phyloP scores from a whole-genome alignment of 2,329 filamentous ascomycete genomes.

The Bipolaris bicolor region DNA sequence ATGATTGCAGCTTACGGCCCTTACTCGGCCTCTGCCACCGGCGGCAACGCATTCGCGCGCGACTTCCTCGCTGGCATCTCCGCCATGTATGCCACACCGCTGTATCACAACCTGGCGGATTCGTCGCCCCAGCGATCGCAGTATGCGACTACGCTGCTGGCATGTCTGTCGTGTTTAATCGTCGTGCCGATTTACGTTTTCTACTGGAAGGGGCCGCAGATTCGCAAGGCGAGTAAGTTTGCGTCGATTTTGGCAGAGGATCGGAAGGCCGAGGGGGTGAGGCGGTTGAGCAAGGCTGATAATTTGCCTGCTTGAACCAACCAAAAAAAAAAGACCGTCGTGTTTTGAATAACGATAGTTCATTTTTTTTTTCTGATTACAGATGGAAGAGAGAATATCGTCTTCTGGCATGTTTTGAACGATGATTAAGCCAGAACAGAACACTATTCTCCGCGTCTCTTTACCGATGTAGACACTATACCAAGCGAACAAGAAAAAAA shows the following conservation, averaged over 20 bases:
- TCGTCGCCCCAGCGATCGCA: conserved; percentile 50
- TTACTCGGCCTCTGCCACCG: conserved; percentile 75
- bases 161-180: conserved; percentile 55
- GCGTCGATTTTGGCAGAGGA: conserved; percentile 47
- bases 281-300: conserved; percentile 29
- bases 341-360: not conserved
- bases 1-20: conserved; percentile 76
- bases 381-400: too few species aligned
- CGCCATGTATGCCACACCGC: conserved; percentile 68
- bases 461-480: not conserved
- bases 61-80: conserved; percentile 76
- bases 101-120: conserved; percentile 50
- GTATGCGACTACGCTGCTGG: conserved; percentile 61
- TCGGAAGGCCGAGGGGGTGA: conserved; percentile 27
- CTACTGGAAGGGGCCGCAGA: conserved; percentile 59
- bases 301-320: conserved; percentile 11
- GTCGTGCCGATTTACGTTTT: conserved; percentile 52
- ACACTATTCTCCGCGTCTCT: too few species aligned
- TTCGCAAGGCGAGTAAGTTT: conserved; percentile 61
- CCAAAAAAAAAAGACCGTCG: too few species aligned
- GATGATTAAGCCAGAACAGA: too few species aligned
- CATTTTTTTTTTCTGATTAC: too few species aligned
- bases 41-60: conserved; percentile 75
- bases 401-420: too few species aligned
- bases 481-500: not conserved